Conservation (phyloP, 164 flowering plant species). For the Piper longum region DNA sequence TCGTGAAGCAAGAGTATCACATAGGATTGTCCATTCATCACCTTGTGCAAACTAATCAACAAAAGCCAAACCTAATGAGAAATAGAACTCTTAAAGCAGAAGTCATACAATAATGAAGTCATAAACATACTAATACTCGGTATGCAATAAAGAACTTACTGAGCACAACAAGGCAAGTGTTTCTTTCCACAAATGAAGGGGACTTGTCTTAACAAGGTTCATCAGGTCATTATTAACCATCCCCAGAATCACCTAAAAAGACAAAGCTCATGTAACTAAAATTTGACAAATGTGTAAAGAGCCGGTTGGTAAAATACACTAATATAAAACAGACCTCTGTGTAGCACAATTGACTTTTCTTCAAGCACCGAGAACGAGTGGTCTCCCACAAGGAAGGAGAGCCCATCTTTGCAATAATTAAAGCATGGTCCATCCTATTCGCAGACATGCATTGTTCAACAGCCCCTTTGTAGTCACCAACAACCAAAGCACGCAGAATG, state of each 20-base stretch:
- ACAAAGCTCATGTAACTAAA: neutral
- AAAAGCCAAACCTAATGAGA: neutral
- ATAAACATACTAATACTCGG: neutral
- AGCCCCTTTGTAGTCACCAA: constrained; percentile 89
- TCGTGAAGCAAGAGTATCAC: constrained; percentile 80
- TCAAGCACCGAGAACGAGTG: constrained; percentile 81
- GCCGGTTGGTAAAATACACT: neutral
- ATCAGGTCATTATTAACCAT: constrained; percentile 83
- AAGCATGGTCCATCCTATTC: constrained; percentile 89
- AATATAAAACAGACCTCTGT: constrained; percentile 41
- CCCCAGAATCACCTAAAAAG: constrained; percentile 58
- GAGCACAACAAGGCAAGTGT: constrained; percentile 93
- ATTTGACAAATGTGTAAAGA: too few species aligned
- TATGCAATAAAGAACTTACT: constrained; percentile 34
- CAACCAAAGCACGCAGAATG: constrained; percentile 83
- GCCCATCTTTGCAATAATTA: constrained; percentile 90
- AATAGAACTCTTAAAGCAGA: too few species aligned
- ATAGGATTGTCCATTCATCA: constrained; percentile 74
- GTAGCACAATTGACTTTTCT: constrained; percentile 52
- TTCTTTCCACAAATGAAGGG: constrained; percentile 80
- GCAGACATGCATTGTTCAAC: constrained; percentile 69
- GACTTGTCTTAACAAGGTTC: constrained; percentile 78
- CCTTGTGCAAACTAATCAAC: constrained; percentile 65
- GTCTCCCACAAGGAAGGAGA: constrained; percentile 79
- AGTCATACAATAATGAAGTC: too few species aligned